Evolutionary conservation across 2,329 filamentous ascomycete species (phyloP).

Genomic region (Shiraia bambusicola): DNA sequence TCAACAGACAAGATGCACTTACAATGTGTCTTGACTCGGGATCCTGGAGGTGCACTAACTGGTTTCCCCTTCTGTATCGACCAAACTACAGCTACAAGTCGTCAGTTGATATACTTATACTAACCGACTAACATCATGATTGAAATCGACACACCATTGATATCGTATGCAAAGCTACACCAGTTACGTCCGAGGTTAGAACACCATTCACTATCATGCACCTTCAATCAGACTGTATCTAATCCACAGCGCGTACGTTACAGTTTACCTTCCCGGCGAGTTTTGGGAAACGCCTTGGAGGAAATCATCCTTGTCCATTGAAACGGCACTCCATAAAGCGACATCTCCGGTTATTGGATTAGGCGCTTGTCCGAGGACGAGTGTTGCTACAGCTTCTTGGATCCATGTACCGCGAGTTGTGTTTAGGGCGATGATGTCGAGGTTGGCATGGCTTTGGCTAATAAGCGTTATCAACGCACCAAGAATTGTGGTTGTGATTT

Average conservation of each 20-base stretch:
- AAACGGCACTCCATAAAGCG: constrained; percentile 28
- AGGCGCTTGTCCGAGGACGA: constrained; percentile 21
- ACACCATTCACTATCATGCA: constrained; percentile 11
- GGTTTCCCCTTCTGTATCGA: constrained; percentile 15
- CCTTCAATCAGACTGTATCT: neutral
- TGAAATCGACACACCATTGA: constrained; percentile 13
- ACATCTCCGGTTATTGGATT: constrained; percentile 20
- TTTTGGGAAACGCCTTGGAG: constrained; percentile 28
- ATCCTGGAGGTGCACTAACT: constrained; percentile 16
- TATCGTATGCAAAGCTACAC: constrained; percentile 26
- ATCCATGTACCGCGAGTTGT: constrained; percentile 15
- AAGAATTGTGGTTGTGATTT: constrained; percentile 8
- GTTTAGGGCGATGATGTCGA: constrained; percentile 22
- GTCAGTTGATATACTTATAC: too few relatives aligned
- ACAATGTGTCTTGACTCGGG: constrained; percentile 24
- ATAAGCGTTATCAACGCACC: constrained; percentile 12
- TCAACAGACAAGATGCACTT: neutral
- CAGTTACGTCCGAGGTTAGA: constrained; percentile 19
- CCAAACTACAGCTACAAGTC: too few relatives aligned
- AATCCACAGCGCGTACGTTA: neutral
- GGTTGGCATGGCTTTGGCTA: constrained; percentile 16
- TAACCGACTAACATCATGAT: too few relatives aligned
- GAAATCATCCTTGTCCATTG: constrained; percentile 26
- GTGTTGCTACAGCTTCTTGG: constrained; percentile 21
- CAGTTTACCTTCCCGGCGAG: constrained; percentile 14